A percentile compares a stretch with the other conserved stretches of the same genome.
phyloP scores from a whole-genome alignment of 2,329 filamentous ascomycete species.

The Alternaria dauci region DNA sequence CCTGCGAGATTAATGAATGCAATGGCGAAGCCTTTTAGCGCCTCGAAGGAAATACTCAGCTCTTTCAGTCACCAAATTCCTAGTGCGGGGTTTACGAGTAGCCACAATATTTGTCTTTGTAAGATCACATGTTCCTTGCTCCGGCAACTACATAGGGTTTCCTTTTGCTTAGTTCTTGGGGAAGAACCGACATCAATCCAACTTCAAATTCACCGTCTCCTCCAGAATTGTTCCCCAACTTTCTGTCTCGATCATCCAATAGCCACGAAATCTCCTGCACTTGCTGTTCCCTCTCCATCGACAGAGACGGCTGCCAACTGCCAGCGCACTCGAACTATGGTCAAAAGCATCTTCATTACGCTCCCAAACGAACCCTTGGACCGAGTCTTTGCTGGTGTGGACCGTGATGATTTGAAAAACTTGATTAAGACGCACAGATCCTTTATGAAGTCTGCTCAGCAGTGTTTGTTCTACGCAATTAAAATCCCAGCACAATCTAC shows the following conservation, averaged over 20 bases:
- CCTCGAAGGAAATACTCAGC: too few relatives aligned
- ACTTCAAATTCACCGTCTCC: too few relatives aligned
- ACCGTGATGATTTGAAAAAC: not conserved
- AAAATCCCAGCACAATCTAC: not conserved
- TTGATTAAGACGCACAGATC: not conserved
- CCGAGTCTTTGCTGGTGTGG: not conserved
- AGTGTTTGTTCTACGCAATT: not conserved
- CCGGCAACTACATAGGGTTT: not conserved
- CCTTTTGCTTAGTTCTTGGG: too few relatives aligned
- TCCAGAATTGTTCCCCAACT: not conserved
- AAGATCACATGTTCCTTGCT: not conserved
- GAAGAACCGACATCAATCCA: not conserved
- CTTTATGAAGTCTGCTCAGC: not conserved
- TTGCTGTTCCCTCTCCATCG: not conserved
- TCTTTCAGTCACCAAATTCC: not conserved
- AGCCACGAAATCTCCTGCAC: not conserved
- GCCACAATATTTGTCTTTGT: not conserved
- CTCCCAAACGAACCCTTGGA: not conserved
- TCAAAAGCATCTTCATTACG: not conserved
- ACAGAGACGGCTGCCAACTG: not conserved
- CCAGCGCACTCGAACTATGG: not conserved
- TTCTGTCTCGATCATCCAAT: not conserved
- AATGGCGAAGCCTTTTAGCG: not conserved
- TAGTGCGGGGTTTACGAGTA: not conserved
- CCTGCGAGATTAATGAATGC: not conserved